Evolutionary conservation across 2,329 filamentous ascomycete genomes (phyloP), one percentile per base, ranked within the genome.

Genomic region (Pleoardoris graminearum): DNA sequence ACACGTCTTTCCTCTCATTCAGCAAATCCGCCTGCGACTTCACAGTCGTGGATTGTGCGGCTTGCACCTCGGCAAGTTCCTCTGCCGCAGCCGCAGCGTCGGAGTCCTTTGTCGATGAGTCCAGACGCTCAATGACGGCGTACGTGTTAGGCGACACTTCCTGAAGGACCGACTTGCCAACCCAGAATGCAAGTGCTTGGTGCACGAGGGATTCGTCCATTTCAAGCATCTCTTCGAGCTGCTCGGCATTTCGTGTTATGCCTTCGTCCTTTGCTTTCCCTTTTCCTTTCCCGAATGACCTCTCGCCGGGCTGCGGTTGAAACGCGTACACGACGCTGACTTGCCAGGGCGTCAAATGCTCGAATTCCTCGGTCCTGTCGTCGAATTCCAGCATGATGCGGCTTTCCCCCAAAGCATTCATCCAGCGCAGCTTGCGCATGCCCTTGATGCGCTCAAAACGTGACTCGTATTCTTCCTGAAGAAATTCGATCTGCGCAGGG

Each of bases 291-390:
- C 25, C 25, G 25, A 27, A 5, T 10, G 6, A 27, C 25, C 10
- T 10, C 8, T 36, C 33, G 16, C n/a, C 33, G n/a, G 33, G 33
- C 33, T 38, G 36, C 8, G 36, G 36, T 19, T 89, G 81, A 69
- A 97, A 97, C 0, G 89, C 88, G 68, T 91, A 86, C 54, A 97
- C 91, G 32, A 97, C 88, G 7, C 88, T 88, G 5, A 92, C 91
- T 72, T 96, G 90, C 80, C 91, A 95, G 1, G 90, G 90, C 54
- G 90, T 90, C 59, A 84, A 86, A 51, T 91, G 87, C 32, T 91
- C 85, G 48, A 89, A 82, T 37, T 82, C 80, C 50, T 96, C 79
- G 0, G 82, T 84, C 19, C 94, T 87, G 72, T 97, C 94, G 60
- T 88, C 83, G 1, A 99, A 79, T 60, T 93, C 88, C 1, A 99